These are phyloP conservation scores for Botrytis elliptica DNA, from an alignment of 2,329 filamentous ascomycete species.

Conservation along the genomic window DNA sequence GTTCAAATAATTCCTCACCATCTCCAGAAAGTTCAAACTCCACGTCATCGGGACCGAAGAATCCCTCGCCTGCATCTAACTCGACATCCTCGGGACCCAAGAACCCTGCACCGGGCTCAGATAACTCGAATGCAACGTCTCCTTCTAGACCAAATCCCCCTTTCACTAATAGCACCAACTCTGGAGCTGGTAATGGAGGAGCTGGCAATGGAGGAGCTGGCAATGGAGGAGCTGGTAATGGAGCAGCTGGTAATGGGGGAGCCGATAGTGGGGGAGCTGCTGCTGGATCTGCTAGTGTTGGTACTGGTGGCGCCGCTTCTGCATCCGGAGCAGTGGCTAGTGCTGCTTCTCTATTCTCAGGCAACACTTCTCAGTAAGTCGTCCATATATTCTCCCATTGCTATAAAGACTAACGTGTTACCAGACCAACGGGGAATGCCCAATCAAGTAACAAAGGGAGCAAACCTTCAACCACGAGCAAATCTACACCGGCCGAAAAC, in stretches of 20 bases:
- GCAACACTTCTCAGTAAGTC: conserved; percentile 12
- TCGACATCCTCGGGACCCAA: background rate
- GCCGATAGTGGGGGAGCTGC: background rate
- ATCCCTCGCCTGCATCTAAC: background rate
- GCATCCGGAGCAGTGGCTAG: conserved; percentile 14
- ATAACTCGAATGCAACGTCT: background rate
- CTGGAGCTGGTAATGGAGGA: background rate
- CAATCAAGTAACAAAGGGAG: conserved; percentile 10
- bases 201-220: background rate
- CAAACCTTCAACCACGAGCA: conserved; percentile 7
- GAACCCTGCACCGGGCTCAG: background rate
- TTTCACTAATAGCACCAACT: conserved; percentile 8
- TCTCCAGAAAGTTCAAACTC: background rate
- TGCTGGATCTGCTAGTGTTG: background rate
- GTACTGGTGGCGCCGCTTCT: conserved; percentile 1
- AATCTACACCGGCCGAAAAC: conserved; percentile 13
- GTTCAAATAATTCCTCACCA: background rate
- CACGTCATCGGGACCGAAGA: background rate
- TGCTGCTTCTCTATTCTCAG: conserved; percentile 12
- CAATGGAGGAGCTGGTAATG: background rate
- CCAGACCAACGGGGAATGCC: conserved; percentile 13
- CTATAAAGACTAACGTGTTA: background rate
- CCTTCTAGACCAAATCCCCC: conserved; percentile 13
- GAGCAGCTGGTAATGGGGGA: background rate
- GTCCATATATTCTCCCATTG: background rate